These are phyloP conservation scores for Colletotrichum musicola DNA, from an alignment of 2,329 filamentous ascomycete genomes.

Conservation along the genomic window DNA sequence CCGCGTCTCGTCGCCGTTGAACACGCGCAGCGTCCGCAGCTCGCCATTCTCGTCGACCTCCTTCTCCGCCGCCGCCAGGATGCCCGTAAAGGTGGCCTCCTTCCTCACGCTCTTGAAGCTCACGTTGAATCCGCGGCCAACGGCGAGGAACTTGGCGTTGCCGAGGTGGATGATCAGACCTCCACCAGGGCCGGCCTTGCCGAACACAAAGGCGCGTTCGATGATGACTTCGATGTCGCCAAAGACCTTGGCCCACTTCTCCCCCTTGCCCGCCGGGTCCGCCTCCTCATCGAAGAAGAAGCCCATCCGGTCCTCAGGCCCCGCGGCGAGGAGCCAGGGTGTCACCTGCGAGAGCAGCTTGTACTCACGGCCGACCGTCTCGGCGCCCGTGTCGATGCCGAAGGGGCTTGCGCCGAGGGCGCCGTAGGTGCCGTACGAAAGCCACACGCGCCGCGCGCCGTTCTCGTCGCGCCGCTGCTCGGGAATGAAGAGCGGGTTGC, in stretches of 20 bases:
- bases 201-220: slow-evolving; percentile 56
- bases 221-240: slow-evolving; percentile 51
- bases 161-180: slow-evolving; percentile 55
- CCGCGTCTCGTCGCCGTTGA: slow-evolving; percentile 58
- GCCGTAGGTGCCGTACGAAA: slow-evolving; percentile 55
- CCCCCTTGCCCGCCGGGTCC: slow-evolving; percentile 40
- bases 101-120: slow-evolving; percentile 47
- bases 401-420: slow-evolving; percentile 55
- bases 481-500: slow-evolving; percentile 63
- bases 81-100: slow-evolving; percentile 53
- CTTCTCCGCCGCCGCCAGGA: slow-evolving; percentile 53
- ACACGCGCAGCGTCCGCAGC: slow-evolving; percentile 47
- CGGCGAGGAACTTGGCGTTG: slow-evolving; percentile 49
- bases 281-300: slow-evolving; percentile 54
- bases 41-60: slow-evolving; percentile 49
- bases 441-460: slow-evolving; percentile 57
- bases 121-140: slow-evolving; percentile 55
- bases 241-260: slow-evolving; percentile 46
- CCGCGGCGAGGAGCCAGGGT: slow-evolving; percentile 45
- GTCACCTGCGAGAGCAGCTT: slow-evolving; percentile 48
- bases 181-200: slow-evolving; percentile 51
- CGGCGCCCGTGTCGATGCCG: slow-evolving; percentile 52
- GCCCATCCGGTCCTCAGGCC: slow-evolving; percentile 49
- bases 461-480: slow-evolving; percentile 64
- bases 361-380: slow-evolving; percentile 47